Base-by-base conservation (phyloP, 371 early-diverging fungal genomes). In the Apophysomyces ossiformis region DNA sequence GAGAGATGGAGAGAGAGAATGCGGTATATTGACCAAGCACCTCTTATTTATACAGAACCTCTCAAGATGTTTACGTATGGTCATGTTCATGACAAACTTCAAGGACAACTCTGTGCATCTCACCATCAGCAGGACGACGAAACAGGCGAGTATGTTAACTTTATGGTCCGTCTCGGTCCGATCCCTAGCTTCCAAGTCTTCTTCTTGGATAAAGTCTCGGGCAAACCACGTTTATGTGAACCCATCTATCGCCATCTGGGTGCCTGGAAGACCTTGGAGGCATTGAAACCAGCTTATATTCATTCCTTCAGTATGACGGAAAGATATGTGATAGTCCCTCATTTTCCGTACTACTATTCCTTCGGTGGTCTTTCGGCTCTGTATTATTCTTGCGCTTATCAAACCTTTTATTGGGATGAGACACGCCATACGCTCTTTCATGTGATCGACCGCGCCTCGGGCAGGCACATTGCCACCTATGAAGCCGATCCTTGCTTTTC, bases 251-350 rank as follows among this genome's bases (percentile, higher is more conserved):
- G 78, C 6, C 81, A 83, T 16, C 58, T 83, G 15, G 84, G 81
- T 35, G 69, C 77, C 1, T 79, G 79, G 77, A 76, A 73, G 35
- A 82, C 80, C 7, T 35, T 77, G 61, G 71, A 78, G 58, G 56
- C 73, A 0, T 61, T 83, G 21, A 81, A 79, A 21, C 84, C 87
- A 2, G 72, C 87, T 0, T 88, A 87, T 57, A 81, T 90, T 54
- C 89, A 91, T 68, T 83, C 86, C 5, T 88, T 90, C 62, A 74
- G 75, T 16, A 65, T 88, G 77, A 89, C 89, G 11, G 78, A 86
- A 63, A 81, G 81, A n/a, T 90, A 84, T 67, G 82, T 90, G 46
- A 80, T 90, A n/a, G 68, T 90, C 6, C 81, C 81, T 37, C 85
- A 83, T 65, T 87, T 86, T 60, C 90, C 85, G 9, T 87, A 85